Evolutionary conservation across 2,329 filamentous ascomycete species (phyloP).

Genomic region (Parastagonospora nodorum): DNA sequence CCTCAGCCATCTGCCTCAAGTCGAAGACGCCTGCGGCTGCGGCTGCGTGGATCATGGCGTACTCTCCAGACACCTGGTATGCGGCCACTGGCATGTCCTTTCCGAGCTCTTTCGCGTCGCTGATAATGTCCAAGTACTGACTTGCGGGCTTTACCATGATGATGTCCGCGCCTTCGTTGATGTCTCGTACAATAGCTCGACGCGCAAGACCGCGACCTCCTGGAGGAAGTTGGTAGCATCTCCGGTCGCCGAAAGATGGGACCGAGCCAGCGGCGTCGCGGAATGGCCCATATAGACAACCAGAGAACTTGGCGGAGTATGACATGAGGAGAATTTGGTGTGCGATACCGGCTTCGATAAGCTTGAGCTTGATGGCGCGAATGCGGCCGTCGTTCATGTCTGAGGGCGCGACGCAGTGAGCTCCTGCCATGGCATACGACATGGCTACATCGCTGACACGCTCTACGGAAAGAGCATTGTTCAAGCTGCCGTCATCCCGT

Average conservation of each 20-base stretch:
- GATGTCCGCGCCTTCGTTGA: conserved; percentile 91
- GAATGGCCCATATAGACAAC: conserved; percentile 96
- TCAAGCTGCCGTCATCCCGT: conserved; percentile 86
- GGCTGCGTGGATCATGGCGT: conserved; percentile 94
- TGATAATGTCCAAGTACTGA: conserved; percentile 96
- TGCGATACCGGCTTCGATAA: conserved; percentile 92
- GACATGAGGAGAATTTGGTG: conserved; percentile 95
- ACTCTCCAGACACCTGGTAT: conserved; percentile 97
- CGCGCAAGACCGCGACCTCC: conserved; percentile 90
- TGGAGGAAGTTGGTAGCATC: conserved; percentile 95
- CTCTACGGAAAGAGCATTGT: conserved; percentile 92
- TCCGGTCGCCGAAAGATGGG: conserved; percentile 90
- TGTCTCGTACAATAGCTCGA: conserved; percentile 86
- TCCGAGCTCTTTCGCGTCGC: conserved; percentile 92
- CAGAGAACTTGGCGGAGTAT: conserved; percentile 96
- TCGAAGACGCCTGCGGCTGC: conserved; percentile 97
- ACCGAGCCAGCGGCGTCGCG: conserved; percentile 90
- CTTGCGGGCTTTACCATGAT: conserved; percentile 99
- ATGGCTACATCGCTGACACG: conserved; percentile 97
- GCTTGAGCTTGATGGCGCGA: conserved; percentile 94
- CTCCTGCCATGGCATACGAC: conserved; percentile 92
- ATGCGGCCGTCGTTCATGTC: conserved; percentile 99
- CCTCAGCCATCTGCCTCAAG: conserved; percentile 90
- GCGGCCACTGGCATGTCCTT: conserved; percentile 91
- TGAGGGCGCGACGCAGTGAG: conserved; percentile 94